phyloP scores from a whole-genome alignment of 208 protist genomes.

The Acanthamoeba triangularis region DNA sequence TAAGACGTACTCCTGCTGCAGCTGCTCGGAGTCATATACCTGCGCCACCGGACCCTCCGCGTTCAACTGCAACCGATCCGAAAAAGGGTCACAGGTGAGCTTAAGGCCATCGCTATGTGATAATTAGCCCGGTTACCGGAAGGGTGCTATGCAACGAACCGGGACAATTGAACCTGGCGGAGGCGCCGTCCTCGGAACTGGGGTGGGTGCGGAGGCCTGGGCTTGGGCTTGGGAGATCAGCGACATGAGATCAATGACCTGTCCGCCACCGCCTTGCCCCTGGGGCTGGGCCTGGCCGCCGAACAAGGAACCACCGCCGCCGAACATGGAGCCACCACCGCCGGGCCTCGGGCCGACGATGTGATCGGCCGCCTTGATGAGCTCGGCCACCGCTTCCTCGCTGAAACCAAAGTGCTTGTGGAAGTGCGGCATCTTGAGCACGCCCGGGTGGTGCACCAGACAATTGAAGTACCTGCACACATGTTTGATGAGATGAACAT shows the following conservation, averaged over 20 bases:
- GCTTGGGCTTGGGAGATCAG: too few species aligned
- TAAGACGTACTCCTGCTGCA: neutral
- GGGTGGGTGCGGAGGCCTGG: too few species aligned
- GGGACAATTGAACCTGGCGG: too few species aligned
- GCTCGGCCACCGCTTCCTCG: neutral
- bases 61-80: neutral
- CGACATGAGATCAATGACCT: too few species aligned
- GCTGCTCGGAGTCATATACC: neutral
- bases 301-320: neutral
- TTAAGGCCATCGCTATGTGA: too few species aligned
- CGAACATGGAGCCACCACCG: neutral
- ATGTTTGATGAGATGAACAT: neutral
- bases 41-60: neutral
- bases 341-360: neutral
- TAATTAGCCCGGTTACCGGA: too few species aligned
- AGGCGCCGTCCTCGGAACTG: too few species aligned
- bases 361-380: neutral
- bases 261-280: too few species aligned
- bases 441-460: neutral
- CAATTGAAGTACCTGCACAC: neutral
- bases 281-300: neutral
- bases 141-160: too few species aligned
- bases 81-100: neutral
- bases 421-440: slow-evolving; percentile 3
- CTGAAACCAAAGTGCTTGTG: neutral